These are phyloP conservation scores for Boletus calvinii DNA, from an alignment of 1,284 basidiomycete species.

Conservation along the genomic window DNA sequence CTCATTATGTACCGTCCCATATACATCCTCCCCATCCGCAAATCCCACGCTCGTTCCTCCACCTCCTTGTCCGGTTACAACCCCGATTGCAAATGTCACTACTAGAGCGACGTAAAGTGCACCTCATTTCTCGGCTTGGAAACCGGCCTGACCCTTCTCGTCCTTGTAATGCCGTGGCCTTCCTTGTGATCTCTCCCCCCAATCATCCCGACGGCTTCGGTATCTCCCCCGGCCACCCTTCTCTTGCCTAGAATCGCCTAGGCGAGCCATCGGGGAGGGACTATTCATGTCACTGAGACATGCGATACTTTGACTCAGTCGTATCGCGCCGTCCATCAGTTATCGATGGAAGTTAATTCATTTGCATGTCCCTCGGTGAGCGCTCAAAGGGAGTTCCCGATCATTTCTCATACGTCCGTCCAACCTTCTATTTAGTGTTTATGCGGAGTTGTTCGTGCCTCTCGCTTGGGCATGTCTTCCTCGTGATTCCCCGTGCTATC, in stretches of 20 bases:
- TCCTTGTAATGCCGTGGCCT: constrained; percentile 15
- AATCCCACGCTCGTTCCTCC: constrained; percentile 24
- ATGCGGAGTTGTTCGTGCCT: constrained; percentile 19
- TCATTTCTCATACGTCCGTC: constrained; percentile 24
- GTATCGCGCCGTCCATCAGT: constrained; percentile 20
- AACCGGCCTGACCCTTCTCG: neutral
- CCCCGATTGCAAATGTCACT: constrained; percentile 9
- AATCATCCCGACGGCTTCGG: constrained; percentile 17
- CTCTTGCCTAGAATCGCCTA: constrained; percentile 5
- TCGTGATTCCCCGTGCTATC: constrained; percentile 26
- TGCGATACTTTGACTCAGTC: constrained; percentile 10
- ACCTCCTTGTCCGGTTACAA: neutral
- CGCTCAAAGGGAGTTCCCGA: constrained; percentile 20
- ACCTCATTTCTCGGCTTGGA: constrained; percentile 7
- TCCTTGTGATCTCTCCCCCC: constrained; percentile 22
- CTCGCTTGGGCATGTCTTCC: constrained; percentile 17
- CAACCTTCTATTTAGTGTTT: constrained; percentile 32
- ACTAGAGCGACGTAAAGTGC: constrained; percentile 22
- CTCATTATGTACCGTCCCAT: constrained; percentile 27
- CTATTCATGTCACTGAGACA: constrained; percentile 12
- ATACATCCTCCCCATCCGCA: constrained; percentile 20
- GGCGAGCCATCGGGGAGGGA: neutral
- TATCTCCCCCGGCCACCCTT: constrained; percentile 28
- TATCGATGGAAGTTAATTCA: constrained; percentile 30
- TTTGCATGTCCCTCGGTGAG: constrained; percentile 18